Base-by-base conservation (phyloP, 176 grass and related monocot species). In the Aegilops longissima region DNA sequence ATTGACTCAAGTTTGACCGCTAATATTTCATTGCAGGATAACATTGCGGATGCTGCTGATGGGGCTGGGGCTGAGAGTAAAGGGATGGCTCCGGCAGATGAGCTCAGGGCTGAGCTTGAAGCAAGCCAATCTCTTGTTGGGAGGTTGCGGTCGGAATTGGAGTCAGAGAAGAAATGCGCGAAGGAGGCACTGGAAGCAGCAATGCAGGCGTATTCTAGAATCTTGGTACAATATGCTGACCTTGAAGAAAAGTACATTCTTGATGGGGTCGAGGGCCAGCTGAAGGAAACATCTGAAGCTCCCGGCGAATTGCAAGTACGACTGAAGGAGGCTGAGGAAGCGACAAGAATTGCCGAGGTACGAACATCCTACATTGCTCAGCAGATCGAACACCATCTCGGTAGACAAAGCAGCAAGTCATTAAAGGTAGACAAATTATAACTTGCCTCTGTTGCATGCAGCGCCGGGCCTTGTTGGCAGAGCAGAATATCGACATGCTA, bases 171-270 rank as follows among this genome's bases (percentile, higher is more conserved):
- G 80, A 90, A 91, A 54, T 99, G 94, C 80, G 83, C 96, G 36
- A 99, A 93, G 76, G 94, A 99, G 61, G 97, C 92, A 78, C 13
- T 99, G 61, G 92, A 99, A 83, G 93, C 91, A 84, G 97, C 92
- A n/a, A 91, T 94, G 87, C 97, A 93, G 49, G 97, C 90, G 16
- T 92, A 94, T 80, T 90, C 92, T 7, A 92, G 94, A 80, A 87
- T 96, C 70, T 47, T 99, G 56, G 97, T 94, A 58, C 97, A 94
- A 77, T 99, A 99, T 51, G 94, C 94, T 71, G 97, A 99, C 74
- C 92, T 99, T 75, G 92, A 99, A 86, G 97, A 93, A 80, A 99
- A 91, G 36, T 94, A 99, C 72, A 89, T 94, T 83, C 83, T 88
- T 44, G 94, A 99, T 70, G 97, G 92, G 51, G 80, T 96, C 44